Evolutionary conservation across 805 yeast species (phyloP), one percentile per base, ranked within the genome.

Genomic region (Jamesozyma lodderae): DNA sequence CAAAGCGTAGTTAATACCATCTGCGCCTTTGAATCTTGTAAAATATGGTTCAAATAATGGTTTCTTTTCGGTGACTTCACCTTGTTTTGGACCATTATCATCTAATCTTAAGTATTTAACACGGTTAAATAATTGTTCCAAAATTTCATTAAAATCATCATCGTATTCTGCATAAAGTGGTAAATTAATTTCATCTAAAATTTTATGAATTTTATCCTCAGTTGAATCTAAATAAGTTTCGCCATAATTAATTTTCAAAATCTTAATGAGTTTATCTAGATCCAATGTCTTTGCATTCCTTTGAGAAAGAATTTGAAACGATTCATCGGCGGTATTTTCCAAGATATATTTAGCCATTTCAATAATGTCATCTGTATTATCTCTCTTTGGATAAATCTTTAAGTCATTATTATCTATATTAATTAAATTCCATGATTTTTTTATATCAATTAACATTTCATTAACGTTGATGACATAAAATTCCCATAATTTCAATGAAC

Each of bases 41-140:
- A 92, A 90, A 60, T 90, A 90, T 4, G 88, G 78, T 59, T 90
- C 97, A 2, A 83, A 73, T 27, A 90, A 66, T 0, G 95, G 95
- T 3, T 63, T 54, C 3, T 64, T 49, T 4, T 62, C 59, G 11
- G 75, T 72, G 34, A 85, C 68, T 27, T 70, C 72, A 3, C 96
- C 96, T 45, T 80, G 57, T 48, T 72, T 69, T 13, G 96, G 96
- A 1, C 96, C 97, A 58, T 82, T 70, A 0, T 64, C 73, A 47
- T 85, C 96, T 21, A 92, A 58, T 41, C 96, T 71, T 43, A 79
- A 63, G 53, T 76, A 90, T 47, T 77, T 75, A 46, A 81, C 81
- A 47, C 98, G 72, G 53, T 82, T 86, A 52, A 68, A 71, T 18
- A 90, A 55, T 53, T 88, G 95, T 37, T 65, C 72, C 43, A 79